Evolutionary conservation across 2,329 filamentous ascomycete genomes (phyloP).

Genomic region (Xylariaceae sp.): DNA sequence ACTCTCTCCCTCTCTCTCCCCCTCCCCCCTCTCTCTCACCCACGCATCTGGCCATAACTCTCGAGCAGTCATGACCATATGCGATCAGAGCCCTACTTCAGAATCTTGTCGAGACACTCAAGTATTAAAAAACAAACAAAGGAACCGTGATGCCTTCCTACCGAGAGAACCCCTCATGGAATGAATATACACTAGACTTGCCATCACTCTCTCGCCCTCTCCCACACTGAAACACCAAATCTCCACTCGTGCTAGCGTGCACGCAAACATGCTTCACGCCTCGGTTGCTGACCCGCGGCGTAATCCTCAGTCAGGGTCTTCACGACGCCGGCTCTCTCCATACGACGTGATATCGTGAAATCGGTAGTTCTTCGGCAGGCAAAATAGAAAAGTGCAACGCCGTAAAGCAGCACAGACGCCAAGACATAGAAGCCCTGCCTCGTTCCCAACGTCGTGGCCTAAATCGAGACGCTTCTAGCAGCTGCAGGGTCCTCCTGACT

Average conservation of each 20-base stretch:
- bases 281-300: neutral
- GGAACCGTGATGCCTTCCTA: slow-evolving; percentile 26
- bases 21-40: neutral
- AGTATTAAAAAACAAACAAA: slow-evolving; percentile 31
- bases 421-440: slow-evolving; percentile 15
- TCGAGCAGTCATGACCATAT: slow-evolving; percentile 21
- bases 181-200: slow-evolving; percentile 27
- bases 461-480: slow-evolving; percentile 40
- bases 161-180: slow-evolving; percentile 27
- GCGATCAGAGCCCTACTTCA: slow-evolving; percentile 22
- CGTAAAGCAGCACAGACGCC: slow-evolving; percentile 8
- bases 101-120: slow-evolving; percentile 24
- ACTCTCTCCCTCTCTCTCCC: slow-evolving; percentile 5
- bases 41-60: slow-evolving; percentile 16
- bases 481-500: slow-evolving; percentile 50
- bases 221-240: slow-evolving; percentile 8
- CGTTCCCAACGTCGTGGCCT: slow-evolving; percentile 13
- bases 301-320: neutral
- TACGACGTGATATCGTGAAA: neutral
- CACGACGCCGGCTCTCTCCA: neutral
- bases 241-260: slow-evolving; percentile 5
- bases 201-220: slow-evolving; percentile 15
- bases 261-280: neutral
- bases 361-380: neutral
- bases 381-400: neutral